Base-by-base conservation (phyloP, 2,329 filamentous ascomycete genomes). In the Fusarium anthophilum region DNA sequence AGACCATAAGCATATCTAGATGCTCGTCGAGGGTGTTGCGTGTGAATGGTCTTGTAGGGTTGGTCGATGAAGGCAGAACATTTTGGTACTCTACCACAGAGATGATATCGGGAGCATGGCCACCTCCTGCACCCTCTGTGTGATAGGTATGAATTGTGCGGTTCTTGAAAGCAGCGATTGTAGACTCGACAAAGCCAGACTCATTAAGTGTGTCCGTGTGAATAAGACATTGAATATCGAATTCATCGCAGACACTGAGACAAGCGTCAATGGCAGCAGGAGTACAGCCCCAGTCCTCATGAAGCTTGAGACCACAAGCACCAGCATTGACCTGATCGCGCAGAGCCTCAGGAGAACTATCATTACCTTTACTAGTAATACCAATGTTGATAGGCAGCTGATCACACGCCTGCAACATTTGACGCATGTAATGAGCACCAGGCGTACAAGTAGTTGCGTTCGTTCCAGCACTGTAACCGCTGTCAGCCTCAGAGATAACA, bases 1-100 rank as follows among this genome's bases (percentile, higher is more conserved):
- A 98, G 43, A 98, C 94, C 96, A 98, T 98, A 53, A 98, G 86
- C 96, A 98, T 98, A 84, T 98, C 96, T 20, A 98, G 89, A 83
- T 98, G 96, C 83, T 98, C 96, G 80, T 98, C 96, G 0, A 98
- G 89, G 1, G 96, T 98, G 85, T 98, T 98, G 74, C 88, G 87
- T 4, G 96, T 98, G 83, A 91, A 98, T 2, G 96, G 96, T 5
- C 95, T 88, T 4, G 96, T 98, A 1, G 96, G 96, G 81, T 98
- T 98, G 0, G 96, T 98, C 53, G 92, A 96, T 10, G 92, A 94
- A 0, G 96, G 96, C 2, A 98, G 89, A 5, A 98, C 95, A 80
- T 98, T 96, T 54, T 90, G 84, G 78, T 95, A 92, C 82, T 97
- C 94, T 17, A 98, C 96, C 2, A 98, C 95, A 35, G 90, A 92